Evolutionary conservation across 768 basidiomycete species (phyloP), one percentile per base, ranked within the genome.

Genomic region (Kwoniella pini): DNA sequence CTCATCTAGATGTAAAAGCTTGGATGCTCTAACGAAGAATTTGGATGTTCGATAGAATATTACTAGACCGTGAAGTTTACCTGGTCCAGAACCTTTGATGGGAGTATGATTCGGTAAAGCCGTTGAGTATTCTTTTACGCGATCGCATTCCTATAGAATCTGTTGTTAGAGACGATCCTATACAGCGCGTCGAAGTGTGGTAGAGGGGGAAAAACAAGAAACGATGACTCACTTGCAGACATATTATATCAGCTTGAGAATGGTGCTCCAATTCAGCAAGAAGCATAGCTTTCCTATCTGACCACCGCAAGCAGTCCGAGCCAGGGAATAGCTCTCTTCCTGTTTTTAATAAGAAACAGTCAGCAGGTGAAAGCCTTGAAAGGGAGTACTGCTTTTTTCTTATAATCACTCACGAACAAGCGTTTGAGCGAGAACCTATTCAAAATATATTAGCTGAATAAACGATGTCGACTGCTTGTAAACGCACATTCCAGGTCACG

Each of bases 41-140:
- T 78, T 64, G 24, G 79, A 74, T 21, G 80, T 79, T 62, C 85
- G 85, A 79, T 85, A 92, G 0, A 88, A 86, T 60, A 96, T 85
- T 54, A 95, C 84, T 74, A 89, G 89, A 1, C 93, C 93, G 64
- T 97, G 93, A 45, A 83, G 84, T 79, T 97, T 97, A 6, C 80
- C 79, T 19, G 83, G 86, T 10, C 90, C 92, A 33, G 84, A 81
- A 6, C 85, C 86, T 76, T 85, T 88, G 50, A 85, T 82, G 71
- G 85, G 79, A 9, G 80, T 77, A 75, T 92, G 93, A 12, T 80
- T 74, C 44, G 87, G 82, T 6, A 95, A 82, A 21, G 82, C 80
- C 1, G 89, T 89, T 21, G 87, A 77, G 19, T 94, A 81, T 66
- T 85, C 87, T 33, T 88, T 85, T 24, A 92, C 80, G 38, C 86